Base-by-base conservation (phyloP, 495 filamentous ascomycete genomes). In the Aspergillus haitiensis region DNA sequence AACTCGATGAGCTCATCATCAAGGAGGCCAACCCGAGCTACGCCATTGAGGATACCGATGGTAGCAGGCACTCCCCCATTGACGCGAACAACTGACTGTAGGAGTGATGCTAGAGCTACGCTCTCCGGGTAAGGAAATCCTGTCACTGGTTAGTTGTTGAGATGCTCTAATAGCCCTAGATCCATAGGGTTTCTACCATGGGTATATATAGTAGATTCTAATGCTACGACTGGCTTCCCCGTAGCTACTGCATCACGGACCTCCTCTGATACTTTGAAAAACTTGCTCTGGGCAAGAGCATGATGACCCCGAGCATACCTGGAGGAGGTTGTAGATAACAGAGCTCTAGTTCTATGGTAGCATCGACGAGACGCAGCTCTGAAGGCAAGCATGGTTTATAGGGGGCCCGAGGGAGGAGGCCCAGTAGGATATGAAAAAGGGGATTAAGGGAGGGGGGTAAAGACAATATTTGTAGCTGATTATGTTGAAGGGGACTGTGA, bases 11-110 rank as follows among this genome's bases (percentile, higher is more conserved):
- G 76, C 68, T 96, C 88, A 15, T 85, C 84, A 1, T 81, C 69
- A 44, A 68, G 76, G 45, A 98, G 73, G 9, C 94, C 94, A 42
- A 98, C 88, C 8, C 81, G 84, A 12, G 92, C 91, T 45, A 92
- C 76, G 34, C 94, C 94, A 63, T 87, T 83, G 7, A 96, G 67
- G 18, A 98, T 80, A 42, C 91, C 94, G 68, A 95, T 89, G 1
- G 93, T 95, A 15, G 94, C 94, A n/a, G 94, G 94, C 18, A 97
- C 82, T 13, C 85, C 94, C 36, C 94, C 94, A 73, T 92, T 84
- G 7, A 75, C 70, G 54, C 94, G 87, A 40, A 97, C 86, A 7
- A 92, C 75, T 7, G 81, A 82, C 72, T 98, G 93, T 12, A 96
- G 79, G 18, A 82, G 70, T 7, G 78, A 74, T 13, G 88, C 86